Evolutionary conservation across 2,329 filamentous ascomycete genomes (phyloP).

Genomic region (Furcasterigmium furcatum): DNA sequence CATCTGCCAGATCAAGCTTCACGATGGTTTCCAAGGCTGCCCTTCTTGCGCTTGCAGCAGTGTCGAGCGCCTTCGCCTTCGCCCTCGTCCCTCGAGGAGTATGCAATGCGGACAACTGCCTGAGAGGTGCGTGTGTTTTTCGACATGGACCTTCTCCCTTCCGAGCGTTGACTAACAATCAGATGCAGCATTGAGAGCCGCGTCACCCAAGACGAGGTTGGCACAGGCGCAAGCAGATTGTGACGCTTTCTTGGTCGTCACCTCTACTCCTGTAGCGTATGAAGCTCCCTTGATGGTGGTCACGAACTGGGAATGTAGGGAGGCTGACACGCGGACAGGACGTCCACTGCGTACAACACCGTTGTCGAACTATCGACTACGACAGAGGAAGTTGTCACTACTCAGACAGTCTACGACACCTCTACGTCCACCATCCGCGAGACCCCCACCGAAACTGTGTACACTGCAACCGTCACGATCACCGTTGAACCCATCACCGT

Average conservation of each 20-base stretch:
- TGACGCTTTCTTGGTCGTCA: background rate
- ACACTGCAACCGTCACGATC: background rate
- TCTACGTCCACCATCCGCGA: background rate
- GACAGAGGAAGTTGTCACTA: background rate
- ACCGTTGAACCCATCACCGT: background rate
- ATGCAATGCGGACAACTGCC: constrained; percentile 1
- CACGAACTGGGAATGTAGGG: background rate
- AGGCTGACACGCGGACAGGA: no score
- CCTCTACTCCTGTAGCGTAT: background rate
- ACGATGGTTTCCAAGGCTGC: no score
- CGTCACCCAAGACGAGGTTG: no score
- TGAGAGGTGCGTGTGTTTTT: background rate
- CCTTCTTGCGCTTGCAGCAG: no score
- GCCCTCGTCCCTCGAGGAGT: background rate
- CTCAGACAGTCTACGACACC: no score
- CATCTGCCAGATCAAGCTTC: no score
- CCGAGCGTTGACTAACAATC: background rate
- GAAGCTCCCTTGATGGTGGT: background rate
- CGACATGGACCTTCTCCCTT: background rate
- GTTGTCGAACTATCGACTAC: background rate
- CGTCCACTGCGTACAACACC: no score
- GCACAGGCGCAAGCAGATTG: background rate
- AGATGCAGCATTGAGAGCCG: no score
- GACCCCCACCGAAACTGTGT: background rate
- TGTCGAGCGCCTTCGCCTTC: no score